These are phyloP conservation scores for Blastobotrys ciferrii DNA, from an alignment of 1,139 yeast genomes.

Conservation along the genomic window DNA sequence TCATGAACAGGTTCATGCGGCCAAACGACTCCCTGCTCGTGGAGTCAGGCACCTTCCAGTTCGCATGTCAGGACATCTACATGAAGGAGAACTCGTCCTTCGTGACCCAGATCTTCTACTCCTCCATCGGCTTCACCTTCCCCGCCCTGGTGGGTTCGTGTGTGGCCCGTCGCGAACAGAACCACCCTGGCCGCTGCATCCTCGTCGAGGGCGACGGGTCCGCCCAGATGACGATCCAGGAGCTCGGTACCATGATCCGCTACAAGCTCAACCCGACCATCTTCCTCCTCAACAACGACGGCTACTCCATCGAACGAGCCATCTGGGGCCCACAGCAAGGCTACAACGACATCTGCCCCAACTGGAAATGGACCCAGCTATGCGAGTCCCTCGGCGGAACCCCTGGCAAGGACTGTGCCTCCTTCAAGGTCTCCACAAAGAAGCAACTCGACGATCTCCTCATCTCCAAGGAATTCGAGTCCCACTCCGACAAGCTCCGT, in stretches of 20 bases:
- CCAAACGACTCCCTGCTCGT: slow-evolving; percentile 65
- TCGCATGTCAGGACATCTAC: slow-evolving; percentile 61
- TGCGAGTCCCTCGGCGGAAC: slow-evolving; percentile 68
- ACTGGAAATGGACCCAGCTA: slow-evolving; percentile 75
- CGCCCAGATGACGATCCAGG: slow-evolving; percentile 82
- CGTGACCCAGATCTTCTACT: slow-evolving; percentile 67
- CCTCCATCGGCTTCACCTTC: slow-evolving; percentile 82
- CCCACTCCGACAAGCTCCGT: slow-evolving; percentile 40
- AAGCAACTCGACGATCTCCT: slow-evolving; percentile 41
- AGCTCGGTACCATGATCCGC: slow-evolving; percentile 66
- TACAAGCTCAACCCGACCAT: slow-evolving; percentile 60
- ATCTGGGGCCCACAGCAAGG: slow-evolving; percentile 72
- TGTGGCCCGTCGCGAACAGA: slow-evolving; percentile 58
- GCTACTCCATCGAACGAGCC: slow-evolving; percentile 83
- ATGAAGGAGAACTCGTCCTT: slow-evolving; percentile 53
- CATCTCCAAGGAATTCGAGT: slow-evolving; percentile 35
- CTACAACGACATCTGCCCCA: slow-evolving; percentile 76
- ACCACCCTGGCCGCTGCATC: slow-evolving; percentile 51
- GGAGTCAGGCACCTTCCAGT: slow-evolving; percentile 79
- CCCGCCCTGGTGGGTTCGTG: slow-evolving; percentile 83
- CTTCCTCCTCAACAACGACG: slow-evolving; percentile 73
- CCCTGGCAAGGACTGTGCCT: slow-evolving; percentile 38
- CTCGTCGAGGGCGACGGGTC: slow-evolving; percentile 88
- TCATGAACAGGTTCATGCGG: slow-evolving; percentile 41
- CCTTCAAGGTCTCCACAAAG: slow-evolving; percentile 37